Evolutionary conservation across 768 basidiomycete species (phyloP), one percentile per base, ranked within the genome.

Genomic region (Mycena indigotica): DNA sequence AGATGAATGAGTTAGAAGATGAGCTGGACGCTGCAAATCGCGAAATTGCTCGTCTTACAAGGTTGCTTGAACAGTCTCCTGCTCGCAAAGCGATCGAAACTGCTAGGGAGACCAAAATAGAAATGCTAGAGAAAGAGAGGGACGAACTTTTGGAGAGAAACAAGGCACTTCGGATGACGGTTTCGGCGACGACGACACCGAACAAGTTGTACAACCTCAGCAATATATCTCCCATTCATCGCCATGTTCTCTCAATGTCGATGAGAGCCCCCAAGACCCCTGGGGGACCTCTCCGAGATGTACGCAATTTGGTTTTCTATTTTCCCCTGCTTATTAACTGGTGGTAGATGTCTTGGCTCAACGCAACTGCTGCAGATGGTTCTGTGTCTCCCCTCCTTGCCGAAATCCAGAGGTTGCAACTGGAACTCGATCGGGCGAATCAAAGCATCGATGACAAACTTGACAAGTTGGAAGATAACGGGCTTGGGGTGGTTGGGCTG

Each of bases 401-500:
- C 1, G 89, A 94, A 69, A 89, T 94, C 50, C 78, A 77, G 50
- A 82, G 87, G 23, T 75, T 95, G 32, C 88, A 93, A 64, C 76
- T 76, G 17, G 87, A 94, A 63, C 85, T 95, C 25, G 87, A 89
- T 60, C 78, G 69, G 2, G 93, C 92, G 10, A 93, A 95, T 67
- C 86, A 88, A 30, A 88, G 83, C 64, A 90, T 95, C 53, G 94
- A 95, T 64, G 87, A 93, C 66, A 94, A 95, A 69, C 78, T 95
- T 16, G 91, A 93, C 67, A 85, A 87, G 51, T 84, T 95, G 2
- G 89, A 91, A 66, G 87, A 93, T 55, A 86, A 88, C 0, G 92
- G 92, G 4, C 70, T 88, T 15, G 90, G 84, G 26, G 87, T 87
- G 39, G 84, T 93, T 44, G 84, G 82, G 5, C 75, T 92, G 30